Evolutionary conservation across 192 early-diverging fungal species (phyloP), one percentile per base, ranked within the genome.

Genomic region (Fimicolochytrium jonesii): DNA sequence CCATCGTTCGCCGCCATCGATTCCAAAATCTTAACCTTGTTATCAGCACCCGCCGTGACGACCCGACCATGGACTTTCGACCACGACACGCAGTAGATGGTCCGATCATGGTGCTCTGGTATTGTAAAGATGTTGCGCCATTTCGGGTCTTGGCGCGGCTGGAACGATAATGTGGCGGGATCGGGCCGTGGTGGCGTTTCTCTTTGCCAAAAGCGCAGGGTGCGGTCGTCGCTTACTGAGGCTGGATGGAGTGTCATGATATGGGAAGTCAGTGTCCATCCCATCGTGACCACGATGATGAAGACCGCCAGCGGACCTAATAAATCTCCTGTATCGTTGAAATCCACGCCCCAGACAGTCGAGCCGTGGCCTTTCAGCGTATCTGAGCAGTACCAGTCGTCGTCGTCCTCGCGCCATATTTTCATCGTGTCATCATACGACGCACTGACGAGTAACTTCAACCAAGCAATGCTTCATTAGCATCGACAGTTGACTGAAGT

Each of bases 341-440:
- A 98, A 55, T 95, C 94, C 2, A 94, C 83, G 0, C 77, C 81
- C 96, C 96, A 98, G 2, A 98, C 93, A 0, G 96, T 97, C 20
- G 90, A 92, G 18, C 76, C 76, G 60, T 95, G 93, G 6, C 91
- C 93, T 13, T 82, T 73, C 26, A 98, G 74, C 13, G 90, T 91
- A 43, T 90, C 89, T 20, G 87, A 83, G 59, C 90, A 92, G 65
- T 88, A 89, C 96, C 96, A 98, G 73, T 98, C 96, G 59, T 97
- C 96, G 56, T 91, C 88, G 57, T 98, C 90, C 29, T 98, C 94
- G 45, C 77, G 81, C 92, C 93, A 98, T 30, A 98, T 78, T 59
- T 90, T 87, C 53, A 98, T 87, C 3, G 92, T 92, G 61, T 98
- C 91, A 59, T 98, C 96, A 62, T 98, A 97, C 64, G 86, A 89